Conservation (phyloP, 345 rosid genomes). For the Citrus inodora region DNA sequence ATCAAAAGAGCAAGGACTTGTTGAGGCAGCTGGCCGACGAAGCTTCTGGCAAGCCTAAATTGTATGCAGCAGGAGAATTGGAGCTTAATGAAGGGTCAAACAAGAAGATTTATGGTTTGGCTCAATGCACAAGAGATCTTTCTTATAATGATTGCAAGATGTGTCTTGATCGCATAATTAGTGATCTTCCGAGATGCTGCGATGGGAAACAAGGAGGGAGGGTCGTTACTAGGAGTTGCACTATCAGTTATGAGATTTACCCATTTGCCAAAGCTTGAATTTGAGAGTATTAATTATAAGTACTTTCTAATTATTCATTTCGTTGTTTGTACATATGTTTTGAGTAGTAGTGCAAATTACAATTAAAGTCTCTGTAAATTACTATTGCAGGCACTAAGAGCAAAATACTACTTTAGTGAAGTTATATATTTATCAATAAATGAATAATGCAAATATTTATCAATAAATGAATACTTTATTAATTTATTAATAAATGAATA, state of each 20-base stretch:
- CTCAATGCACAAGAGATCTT: conserved; percentile 65
- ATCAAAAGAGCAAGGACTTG: conserved; percentile 37
- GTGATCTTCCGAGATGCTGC: conserved; percentile 38
- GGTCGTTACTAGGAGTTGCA: conserved; percentile 45
- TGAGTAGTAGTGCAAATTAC: no score
- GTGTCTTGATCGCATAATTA: conserved; percentile 26
- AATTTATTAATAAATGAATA: no score
- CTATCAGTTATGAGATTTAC: conserved; percentile 42
- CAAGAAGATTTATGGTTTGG: conserved; percentile 45
- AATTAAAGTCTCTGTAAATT: no score
- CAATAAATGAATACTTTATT: no score
- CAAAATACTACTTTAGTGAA: no score
- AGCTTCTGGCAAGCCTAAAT: conserved; percentile 26
- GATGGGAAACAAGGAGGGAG: conserved; percentile 46
- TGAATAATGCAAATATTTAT: no score
- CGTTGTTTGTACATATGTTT: no score
- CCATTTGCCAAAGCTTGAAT: conserved; percentile 29
- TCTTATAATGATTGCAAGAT: conserved; percentile 13
- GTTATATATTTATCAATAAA: no score
- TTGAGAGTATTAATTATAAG: not conserved
- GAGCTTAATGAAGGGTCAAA: conserved; percentile 7
- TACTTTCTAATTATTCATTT: no score
- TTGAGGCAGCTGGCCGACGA: conserved; percentile 25
- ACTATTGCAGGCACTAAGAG: no score
- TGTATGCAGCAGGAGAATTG: conserved; percentile 44